phyloP scores from a whole-genome alignment of 2,329 filamentous ascomycete genomes.

The Diaporthe sp. region DNA sequence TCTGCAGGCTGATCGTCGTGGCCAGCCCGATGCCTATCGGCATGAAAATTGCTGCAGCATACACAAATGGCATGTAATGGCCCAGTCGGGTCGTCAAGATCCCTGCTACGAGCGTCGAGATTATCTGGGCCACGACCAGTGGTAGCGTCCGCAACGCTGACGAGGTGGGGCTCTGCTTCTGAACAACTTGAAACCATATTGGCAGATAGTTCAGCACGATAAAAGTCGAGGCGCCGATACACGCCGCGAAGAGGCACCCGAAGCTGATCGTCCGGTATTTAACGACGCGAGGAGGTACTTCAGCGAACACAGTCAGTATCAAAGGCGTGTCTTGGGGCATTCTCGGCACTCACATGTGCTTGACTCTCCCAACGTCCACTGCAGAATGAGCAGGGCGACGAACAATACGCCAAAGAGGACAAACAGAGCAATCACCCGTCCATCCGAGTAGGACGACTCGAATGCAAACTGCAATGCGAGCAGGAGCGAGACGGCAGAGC shows the following conservation, averaged over 20 bases:
- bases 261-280: not conserved
- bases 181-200: not conserved
- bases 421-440: not conserved
- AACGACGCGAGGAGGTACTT: not conserved
- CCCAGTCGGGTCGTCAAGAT: not conserved
- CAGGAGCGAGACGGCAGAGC: not conserved
- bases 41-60: not conserved
- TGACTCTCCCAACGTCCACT: not conserved
- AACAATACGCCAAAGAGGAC: not conserved
- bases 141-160: not conserved
- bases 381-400: not conserved
- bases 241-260: not conserved
- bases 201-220: not conserved
- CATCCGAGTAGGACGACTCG: not conserved
- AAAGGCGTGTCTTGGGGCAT: not conserved
- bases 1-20: not conserved
- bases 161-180: not conserved
- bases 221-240: not conserved
- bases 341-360: not conserved
- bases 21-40: not conserved
- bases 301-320: not conserved
- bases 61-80: not conserved
- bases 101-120: not conserved
- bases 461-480: not conserved
- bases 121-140: not conserved